Evolutionary conservation across 495 filamentous ascomycete genomes (phyloP).

Genomic region (Penicillium herquei): DNA sequence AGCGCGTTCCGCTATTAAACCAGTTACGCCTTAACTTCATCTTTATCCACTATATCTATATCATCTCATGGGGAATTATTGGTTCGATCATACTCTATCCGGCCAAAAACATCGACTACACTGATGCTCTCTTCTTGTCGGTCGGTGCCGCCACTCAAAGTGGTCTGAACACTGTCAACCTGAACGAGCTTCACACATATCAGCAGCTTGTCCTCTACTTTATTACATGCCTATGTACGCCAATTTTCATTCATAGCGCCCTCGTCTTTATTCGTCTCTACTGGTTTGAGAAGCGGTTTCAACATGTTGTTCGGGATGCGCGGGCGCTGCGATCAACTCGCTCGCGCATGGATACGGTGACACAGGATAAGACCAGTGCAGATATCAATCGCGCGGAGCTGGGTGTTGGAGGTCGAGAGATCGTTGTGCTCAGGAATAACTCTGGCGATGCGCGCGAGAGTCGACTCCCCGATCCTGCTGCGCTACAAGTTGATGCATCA

Average conservation of each 20-base stretch:
- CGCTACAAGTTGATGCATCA: conserved; percentile 14
- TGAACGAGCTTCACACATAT: conserved; percentile 71
- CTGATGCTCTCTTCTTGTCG: conserved; percentile 86
- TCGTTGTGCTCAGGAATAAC: conserved; percentile 67
- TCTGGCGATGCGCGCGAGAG: conserved; percentile 30
- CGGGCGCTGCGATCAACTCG: conserved; percentile 53
- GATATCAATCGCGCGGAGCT: conserved; percentile 54
- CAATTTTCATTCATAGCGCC: conserved; percentile 83
- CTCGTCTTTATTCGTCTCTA: conserved; percentile 91
- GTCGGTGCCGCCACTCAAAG: conserved; percentile 83
- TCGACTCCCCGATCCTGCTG: conserved; percentile 15
- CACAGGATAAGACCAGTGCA: conserved; percentile 45
- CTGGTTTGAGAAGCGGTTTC: conserved; percentile 96
- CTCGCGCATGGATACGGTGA: conserved; percentile 56
- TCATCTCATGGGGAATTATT: conserved; percentile 65
- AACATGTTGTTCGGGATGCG: conserved; percentile 66
- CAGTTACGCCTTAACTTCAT: conserved; percentile 79
- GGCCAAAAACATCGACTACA: conserved; percentile 63
- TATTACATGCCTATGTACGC: conserved; percentile 72
- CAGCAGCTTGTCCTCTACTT: conserved; percentile 76
- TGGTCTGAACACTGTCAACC: conserved; percentile 82
- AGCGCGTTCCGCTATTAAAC: conserved; percentile 34
- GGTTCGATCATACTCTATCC: conserved; percentile 75
- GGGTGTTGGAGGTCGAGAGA: conserved; percentile 69
- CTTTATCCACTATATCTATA: conserved; percentile 79